Evolutionary conservation across 305 asterid species (phyloP).

Genomic region (Solanum hybrid): DNA sequence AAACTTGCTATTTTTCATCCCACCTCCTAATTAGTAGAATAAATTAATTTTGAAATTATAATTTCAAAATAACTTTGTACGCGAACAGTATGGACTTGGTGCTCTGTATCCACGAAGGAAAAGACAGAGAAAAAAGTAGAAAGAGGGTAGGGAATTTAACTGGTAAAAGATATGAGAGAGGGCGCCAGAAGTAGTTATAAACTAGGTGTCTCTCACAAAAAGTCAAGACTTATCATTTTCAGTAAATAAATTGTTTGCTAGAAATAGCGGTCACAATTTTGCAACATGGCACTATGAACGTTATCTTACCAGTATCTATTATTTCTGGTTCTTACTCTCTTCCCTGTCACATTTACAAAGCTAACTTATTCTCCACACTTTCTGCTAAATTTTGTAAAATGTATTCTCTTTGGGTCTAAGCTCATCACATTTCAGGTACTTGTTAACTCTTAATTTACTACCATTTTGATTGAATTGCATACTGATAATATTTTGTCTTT

Average conservation of each 20-base stretch:
- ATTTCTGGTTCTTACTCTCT: constrained; percentile 15
- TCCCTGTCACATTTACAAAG: background rate
- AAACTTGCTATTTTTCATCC: background rate
- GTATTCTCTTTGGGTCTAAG: background rate
- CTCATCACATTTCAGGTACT: background rate
- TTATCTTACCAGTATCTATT: constrained; percentile 40
- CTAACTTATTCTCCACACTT: background rate
- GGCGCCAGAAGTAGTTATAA: constrained; percentile 16
- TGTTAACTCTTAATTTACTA: background rate
- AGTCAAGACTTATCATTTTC: background rate
- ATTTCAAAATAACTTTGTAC: background rate
- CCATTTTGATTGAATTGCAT: background rate
- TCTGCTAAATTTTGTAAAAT: background rate
- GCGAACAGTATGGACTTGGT: background rate
- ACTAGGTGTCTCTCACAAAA: constrained; percentile 14
- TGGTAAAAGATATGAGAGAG: background rate
- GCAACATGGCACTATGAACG: constrained; percentile 34
- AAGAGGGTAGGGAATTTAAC: background rate
- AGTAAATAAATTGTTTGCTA: constrained; percentile 6
- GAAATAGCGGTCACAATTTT: constrained; percentile 30
- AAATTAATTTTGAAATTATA: background rate
- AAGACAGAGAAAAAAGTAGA: background rate
- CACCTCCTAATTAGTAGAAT: background rate
- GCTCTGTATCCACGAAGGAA: background rate
- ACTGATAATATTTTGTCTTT: background rate